Percentiles rank a stretch among this genome's conserved stretches.
Conservation (phyloP, 306 rosid genomes). For the Rosa chinensis region DNA sequence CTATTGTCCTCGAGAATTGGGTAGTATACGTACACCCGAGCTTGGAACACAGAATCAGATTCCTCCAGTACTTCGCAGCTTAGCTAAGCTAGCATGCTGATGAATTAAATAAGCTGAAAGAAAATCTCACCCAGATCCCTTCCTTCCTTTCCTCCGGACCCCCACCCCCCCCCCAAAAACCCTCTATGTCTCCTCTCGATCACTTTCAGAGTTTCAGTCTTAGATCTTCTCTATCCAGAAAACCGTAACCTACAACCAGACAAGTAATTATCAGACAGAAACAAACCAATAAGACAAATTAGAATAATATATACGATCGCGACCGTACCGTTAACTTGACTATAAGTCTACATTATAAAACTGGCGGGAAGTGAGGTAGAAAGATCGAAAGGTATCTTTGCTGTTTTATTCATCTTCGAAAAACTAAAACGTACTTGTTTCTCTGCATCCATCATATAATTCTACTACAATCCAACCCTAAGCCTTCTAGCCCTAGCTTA, state of each 20-base stretch:
- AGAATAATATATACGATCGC: not conserved
- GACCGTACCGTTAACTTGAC: slow-evolving; percentile 6
- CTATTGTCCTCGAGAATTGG: not conserved
- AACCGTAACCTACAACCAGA: not conserved
- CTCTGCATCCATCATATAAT: not conserved
- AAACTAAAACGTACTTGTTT: not conserved
- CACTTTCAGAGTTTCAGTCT: not conserved
- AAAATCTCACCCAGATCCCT: not conserved
- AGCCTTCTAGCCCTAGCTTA: not conserved
- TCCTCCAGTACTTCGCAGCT: slow-evolving; percentile 1
- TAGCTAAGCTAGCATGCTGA: not conserved
- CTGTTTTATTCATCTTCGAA: slow-evolving; percentile 3
- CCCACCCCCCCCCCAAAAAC: not conserved
- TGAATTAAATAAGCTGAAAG: not conserved
- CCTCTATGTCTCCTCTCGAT: not conserved
- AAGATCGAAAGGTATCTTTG: not conserved
- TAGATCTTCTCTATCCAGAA: not conserved
- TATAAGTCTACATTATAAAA: not conserved
- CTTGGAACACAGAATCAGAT: slow-evolving; percentile 5
- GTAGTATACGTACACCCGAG: not conserved
- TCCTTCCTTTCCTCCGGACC: slow-evolving; percentile 4
- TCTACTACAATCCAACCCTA: not conserved
- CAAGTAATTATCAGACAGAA: not conserved
- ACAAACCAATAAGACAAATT: slow-evolving; percentile 1
- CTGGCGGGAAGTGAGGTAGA: not conserved